Conservation (phyloP, 2,329 filamentous ascomycete species). For the Thielaviopsis punctulata region DNA sequence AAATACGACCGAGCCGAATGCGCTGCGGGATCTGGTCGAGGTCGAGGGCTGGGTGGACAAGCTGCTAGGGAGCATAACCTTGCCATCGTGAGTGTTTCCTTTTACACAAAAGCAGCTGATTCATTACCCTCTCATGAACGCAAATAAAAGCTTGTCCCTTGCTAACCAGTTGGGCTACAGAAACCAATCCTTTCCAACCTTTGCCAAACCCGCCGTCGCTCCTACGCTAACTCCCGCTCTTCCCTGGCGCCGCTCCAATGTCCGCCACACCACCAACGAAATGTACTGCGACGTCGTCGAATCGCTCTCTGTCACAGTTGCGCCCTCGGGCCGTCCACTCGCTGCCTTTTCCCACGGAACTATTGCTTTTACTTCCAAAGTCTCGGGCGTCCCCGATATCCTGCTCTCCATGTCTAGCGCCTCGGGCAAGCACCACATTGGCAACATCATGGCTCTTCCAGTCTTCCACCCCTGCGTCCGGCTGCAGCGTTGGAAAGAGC, state of each 20-base stretch:
- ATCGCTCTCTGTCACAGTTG: constrained; percentile 70
- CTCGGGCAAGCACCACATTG: constrained; percentile 61
- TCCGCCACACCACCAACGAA: constrained; percentile 91
- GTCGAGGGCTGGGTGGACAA: constrained; percentile 83
- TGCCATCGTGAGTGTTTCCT: constrained; percentile 45
- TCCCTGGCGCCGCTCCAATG: constrained; percentile 81
- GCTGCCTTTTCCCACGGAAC: constrained; percentile 80
- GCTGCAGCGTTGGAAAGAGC: constrained; percentile 74
- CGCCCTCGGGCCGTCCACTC: constrained; percentile 75
- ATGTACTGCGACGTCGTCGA: constrained; percentile 93
- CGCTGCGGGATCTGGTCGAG: constrained; percentile 77
- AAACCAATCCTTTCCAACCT: constrained; percentile 24
- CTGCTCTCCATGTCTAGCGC: constrained; percentile 62
- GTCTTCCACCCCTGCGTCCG: constrained; percentile 95
- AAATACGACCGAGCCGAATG: constrained; percentile 83
- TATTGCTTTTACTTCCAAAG: constrained; percentile 86
- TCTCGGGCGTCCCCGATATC: constrained; percentile 89
- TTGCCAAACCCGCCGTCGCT: constrained; percentile 24
- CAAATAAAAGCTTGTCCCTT: not conserved
- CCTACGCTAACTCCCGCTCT: constrained; percentile 37
- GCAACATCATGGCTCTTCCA: constrained; percentile 62
- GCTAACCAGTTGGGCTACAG: constrained; percentile 17
- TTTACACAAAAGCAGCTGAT: too few relatives aligned
- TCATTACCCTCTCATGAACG: too few relatives aligned
- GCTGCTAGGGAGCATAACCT: constrained; percentile 67